Base-by-base conservation (phyloP, 441 rosid genomes). In the Cnidoscolus chayamansa region DNA sequence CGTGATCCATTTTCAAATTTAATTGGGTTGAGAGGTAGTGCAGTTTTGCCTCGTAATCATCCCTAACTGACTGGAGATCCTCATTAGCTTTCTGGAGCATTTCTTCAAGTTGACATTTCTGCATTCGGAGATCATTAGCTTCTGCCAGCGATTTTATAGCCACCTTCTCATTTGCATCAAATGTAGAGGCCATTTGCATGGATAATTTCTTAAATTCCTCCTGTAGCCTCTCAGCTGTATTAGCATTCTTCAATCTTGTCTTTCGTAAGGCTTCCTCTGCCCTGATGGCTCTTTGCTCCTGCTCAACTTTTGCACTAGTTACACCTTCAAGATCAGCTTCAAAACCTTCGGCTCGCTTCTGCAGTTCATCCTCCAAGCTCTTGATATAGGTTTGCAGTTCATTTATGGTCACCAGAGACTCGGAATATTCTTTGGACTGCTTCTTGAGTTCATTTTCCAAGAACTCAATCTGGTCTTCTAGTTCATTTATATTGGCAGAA, bases 261-360 rank as follows among this genome's bases (percentile, higher is more conserved):
- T 74, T 82, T 55, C 86, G 75, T 87, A 93, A 74, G 50, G 90
- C 88, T 82, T 88, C 94, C 84, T 91, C 97, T 0, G 96, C 93
- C 75, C 50, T 79, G 68, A 93, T 90, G 53, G 93, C 96, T 82
- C 93, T 85, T 77, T 89, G 85, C 84, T 93, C 97, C 82, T 88
- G 94, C 84, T 88, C 88, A 62, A 91, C 85, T 83, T 86, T 93
- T 71, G 78, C 86, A 66, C 1, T 67, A 1, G 87, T 90, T 71
- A 91, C 65, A 67, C 76, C 77, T 72, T 78, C 92, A 25, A 93
- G 79, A 78, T 90, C 92, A 45, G 81, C 88, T 78, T 88, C 90
- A 71, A 84, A 89, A 19, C 55, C 74, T 66, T 80, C 79, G 3
- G 83, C 76, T 76, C 84, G 93, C 75, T 73, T 86, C 78, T 87